phyloP scores from a whole-genome alignment of 23 red algal genomes.

The Gracilaria domingensis region DNA sequence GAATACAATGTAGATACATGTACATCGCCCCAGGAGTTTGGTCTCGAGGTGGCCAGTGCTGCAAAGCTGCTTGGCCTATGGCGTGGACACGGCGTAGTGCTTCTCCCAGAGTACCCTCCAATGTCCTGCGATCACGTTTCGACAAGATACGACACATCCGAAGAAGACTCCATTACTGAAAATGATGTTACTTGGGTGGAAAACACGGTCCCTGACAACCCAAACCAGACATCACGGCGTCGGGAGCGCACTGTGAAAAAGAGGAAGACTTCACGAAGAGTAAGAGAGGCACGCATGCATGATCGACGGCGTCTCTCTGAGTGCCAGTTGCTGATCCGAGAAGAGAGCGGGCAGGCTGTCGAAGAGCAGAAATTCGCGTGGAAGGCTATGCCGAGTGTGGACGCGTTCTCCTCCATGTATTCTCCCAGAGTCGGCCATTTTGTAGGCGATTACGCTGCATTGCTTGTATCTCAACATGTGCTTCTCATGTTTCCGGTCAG shows the following conservation, averaged over 20 bases:
- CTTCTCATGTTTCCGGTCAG: conserved; percentile 41
- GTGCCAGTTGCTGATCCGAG: conserved; percentile 23
- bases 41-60: neutral
- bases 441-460: conserved; percentile 35
- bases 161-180: neutral
- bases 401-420: conserved; percentile 18
- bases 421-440: conserved; percentile 54
- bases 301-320: conserved; percentile 49
- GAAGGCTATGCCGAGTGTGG: conserved; percentile 3
- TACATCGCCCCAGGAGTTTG: neutral
- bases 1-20: neutral
- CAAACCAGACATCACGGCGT: neutral
- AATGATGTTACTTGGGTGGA: conserved; percentile 43
- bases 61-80: conserved; percentile 24
- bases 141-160: neutral
- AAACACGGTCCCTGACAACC: conserved; percentile 13
- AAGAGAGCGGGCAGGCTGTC: neutral
- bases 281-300: conserved; percentile 35
- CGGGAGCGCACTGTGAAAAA: conserved; percentile 41
- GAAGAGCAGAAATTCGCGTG: conserved; percentile 49
- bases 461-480: conserved; percentile 16
- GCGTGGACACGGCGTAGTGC: conserved; percentile 5
- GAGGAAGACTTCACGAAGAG: conserved; percentile 36
- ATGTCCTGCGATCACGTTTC: neutral
- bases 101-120: conserved; percentile 53